Conservation (phyloP, 2,329 filamentous ascomycete species). For the Neofusicoccum sp. region DNA sequence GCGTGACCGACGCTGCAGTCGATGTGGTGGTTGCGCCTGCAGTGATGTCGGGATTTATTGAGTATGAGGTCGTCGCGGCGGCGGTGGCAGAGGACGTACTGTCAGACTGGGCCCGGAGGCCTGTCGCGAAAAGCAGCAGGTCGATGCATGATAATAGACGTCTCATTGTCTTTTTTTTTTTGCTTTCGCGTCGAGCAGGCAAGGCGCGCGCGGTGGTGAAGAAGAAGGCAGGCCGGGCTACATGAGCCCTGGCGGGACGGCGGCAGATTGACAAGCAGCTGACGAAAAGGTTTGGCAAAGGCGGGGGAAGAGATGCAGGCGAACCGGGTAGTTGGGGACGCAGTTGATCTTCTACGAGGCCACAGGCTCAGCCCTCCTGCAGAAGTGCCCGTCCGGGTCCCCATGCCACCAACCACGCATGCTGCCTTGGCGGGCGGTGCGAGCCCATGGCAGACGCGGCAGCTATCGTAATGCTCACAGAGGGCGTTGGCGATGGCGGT, state of each 20-base stretch:
- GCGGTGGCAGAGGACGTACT: not conserved
- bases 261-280: not conserved
- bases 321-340: not conserved
- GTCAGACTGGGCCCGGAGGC: not conserved
- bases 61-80: too few relatives aligned
- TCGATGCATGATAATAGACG: not conserved
- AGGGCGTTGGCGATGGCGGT: not conserved
- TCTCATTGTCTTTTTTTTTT: not conserved
- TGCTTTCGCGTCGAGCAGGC: too few relatives aligned
- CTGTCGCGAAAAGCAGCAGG: not conserved
- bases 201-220: not conserved
- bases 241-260: not conserved
- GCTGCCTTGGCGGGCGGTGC: not conserved
- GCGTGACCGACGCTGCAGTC: too few relatives aligned
- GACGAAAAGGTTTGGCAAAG: not conserved
- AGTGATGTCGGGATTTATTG: too few relatives aligned
- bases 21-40: too few relatives aligned
- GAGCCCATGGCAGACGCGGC: not conserved
- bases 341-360: not conserved
- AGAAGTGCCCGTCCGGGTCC: not conserved
- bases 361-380: not conserved
- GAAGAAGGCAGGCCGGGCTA: not conserved
- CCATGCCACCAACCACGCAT: not conserved
- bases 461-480: slow-evolving; percentile 8
- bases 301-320: not conserved